Evolutionary conservation across 495 filamentous ascomycete genomes (phyloP).

Genomic region (Cercophora samala): DNA sequence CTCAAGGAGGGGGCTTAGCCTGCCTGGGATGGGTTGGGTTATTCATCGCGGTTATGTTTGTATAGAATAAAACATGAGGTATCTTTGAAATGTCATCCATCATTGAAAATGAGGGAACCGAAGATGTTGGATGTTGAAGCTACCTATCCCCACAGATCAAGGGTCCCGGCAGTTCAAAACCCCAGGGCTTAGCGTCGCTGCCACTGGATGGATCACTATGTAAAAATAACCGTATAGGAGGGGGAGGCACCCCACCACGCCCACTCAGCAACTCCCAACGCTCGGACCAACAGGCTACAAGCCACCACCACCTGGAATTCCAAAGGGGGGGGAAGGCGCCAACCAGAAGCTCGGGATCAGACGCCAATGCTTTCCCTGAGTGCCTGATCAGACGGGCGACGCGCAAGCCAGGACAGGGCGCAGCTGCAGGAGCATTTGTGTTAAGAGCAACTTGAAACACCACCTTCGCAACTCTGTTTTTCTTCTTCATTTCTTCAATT

Average conservation of each 20-base stretch:
- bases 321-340: not conserved
- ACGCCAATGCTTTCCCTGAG: not conserved
- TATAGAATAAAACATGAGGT: too few species aligned
- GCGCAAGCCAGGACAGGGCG: not conserved
- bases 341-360: conserved; percentile 5
- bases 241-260: too few species aligned
- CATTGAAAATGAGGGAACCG: too few species aligned
- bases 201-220: too few species aligned
- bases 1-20: conserved; percentile 48
- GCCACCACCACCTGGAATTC: not conserved
- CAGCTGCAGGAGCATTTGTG: conserved; percentile 1
- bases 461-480: not conserved
- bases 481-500: not conserved
- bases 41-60: too few species aligned
- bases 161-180: not conserved
- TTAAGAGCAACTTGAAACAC: not conserved
- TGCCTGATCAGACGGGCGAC: not conserved
- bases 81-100: too few species aligned
- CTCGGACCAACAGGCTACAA: not conserved
- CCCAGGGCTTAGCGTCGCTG: not conserved
- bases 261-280: not conserved
- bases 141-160: not conserved
- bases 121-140: too few species aligned
- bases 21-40: too few species aligned
- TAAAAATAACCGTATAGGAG: not conserved